These are phyloP conservation scores for Herpetomonas tarakana DNA, from an alignment of 208 protist genomes.

Conservation along the genomic window DNA sequence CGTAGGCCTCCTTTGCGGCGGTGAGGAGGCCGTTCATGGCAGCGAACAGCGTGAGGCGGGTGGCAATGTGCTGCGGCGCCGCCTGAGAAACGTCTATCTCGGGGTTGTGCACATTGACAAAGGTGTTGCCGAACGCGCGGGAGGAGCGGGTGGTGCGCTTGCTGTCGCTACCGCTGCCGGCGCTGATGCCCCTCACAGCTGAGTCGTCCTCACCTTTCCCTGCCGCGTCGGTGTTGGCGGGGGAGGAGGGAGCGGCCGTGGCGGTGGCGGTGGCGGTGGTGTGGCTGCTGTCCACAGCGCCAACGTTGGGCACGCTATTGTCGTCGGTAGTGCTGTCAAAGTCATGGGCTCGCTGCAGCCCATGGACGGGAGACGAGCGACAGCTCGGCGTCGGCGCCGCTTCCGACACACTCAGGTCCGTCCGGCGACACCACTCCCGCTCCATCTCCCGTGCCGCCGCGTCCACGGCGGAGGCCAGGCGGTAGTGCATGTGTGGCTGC, in stretches of 20 bases:
- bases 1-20: neutral
- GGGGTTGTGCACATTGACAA: neutral
- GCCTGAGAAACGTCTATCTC: neutral
- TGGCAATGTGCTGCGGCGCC: slow-evolving; percentile 4
- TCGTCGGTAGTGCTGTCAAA: too few relatives aligned
- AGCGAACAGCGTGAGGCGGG: neutral
- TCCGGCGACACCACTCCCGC: neutral
- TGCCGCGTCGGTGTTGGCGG: too few relatives aligned
- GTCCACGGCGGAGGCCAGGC: neutral
- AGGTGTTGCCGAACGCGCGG: neutral
- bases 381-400: neutral
- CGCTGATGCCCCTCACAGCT: neutral
- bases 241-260: too few relatives aligned
- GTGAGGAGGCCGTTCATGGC: neutral
- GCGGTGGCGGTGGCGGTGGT: too few relatives aligned
- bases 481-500: too few relatives aligned
- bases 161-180: neutral
- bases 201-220: too few relatives aligned
- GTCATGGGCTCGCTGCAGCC: neutral
- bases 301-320: too few relatives aligned
- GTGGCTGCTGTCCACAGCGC: too few relatives aligned
- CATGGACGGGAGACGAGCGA: neutral
- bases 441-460: neutral
- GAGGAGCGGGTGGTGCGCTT: neutral
- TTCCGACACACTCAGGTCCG: neutral